Base-by-base conservation (phyloP, 306 rosid species). In the Crataegus laevigata region DNA sequence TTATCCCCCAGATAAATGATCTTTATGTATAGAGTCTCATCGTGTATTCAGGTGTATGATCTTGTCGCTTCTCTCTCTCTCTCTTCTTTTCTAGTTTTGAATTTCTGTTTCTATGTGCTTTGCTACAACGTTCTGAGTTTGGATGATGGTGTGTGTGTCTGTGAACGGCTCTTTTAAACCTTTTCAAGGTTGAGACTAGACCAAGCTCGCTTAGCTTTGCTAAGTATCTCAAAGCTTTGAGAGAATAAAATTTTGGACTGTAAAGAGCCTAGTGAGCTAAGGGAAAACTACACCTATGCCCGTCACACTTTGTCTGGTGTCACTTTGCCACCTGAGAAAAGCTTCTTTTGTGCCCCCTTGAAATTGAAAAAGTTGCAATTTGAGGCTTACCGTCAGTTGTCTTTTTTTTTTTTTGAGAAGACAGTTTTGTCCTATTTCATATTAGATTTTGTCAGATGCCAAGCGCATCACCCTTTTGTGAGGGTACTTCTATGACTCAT, bases 151-250 rank as follows among this genome's bases (percentile, higher is more conserved):
- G 54, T 6, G 21, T 66, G 62, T 19, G 6, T 66, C 1, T 15
- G 58, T 9, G 40, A 36, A 50, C 52, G 30, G 32, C 66, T 71
- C 42, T 6, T 66, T 54, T 40, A 6, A 30, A 79, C 5, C 17
- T 22, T 57, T 32, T 28, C 74, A 6, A 60, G 83, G 58, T 68
- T 50, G 75, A 43, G 52, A 68, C 64, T 66, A 28, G 77, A 36
- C 40, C 73, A 73, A 65, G 78, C 71, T 58, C 3, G 25, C 69
- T 40, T 57, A 21, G 29, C 75, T 34, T 61, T 36, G 50, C 21
- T 36, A 54, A 54, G 66, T 25, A 24, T 74, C 45, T 62, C 14
- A 63, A 61, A 52, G 71, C 24, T 62, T 40, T 13, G 45, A 58
- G 36, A 72, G 57, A 70, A 30, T 45, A 51, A 43, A 74, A 75